Evolutionary conservation across 805 yeast genomes (phyloP).

Genomic region (Ogataea populi-albae): DNA sequence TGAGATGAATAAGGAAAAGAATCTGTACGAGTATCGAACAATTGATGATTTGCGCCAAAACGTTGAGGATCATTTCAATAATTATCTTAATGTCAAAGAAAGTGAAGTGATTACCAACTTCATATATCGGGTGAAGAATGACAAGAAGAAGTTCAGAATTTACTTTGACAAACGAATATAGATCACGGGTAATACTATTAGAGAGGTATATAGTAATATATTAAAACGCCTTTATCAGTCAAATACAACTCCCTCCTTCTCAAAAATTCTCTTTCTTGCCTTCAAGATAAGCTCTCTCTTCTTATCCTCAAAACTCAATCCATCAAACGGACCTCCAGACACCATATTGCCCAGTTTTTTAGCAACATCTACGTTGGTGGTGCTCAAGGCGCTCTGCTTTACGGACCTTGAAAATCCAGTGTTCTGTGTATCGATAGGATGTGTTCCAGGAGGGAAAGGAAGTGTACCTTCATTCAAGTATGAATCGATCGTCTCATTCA

Average conservation of each 20-base stretch:
- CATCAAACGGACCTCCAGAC: constrained; percentile 34
- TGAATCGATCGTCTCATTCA: constrained; percentile 74
- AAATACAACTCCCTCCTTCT: constrained; percentile 19
- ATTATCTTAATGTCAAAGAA: constrained; percentile 58
- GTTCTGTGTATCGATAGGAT: not conserved
- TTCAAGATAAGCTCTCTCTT: constrained; percentile 56
- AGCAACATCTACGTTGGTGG: no score
- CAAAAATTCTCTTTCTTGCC: constrained; percentile 55
- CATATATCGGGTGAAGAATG: constrained; percentile 78
- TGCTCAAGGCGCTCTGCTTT: not conserved
- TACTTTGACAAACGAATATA: constrained; percentile 32
- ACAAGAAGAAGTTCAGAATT: constrained; percentile 40
- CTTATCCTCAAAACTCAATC: constrained; percentile 45
- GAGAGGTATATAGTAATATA: no score
- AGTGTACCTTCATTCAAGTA: constrained; percentile 59
- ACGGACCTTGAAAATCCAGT: not conserved
- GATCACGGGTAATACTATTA: no score
- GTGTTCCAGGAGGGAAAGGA: constrained; percentile 34
- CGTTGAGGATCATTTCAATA: constrained; percentile 56
- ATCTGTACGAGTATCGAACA: constrained; percentile 31
- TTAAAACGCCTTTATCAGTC: constrained; percentile 1
- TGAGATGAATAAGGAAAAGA: constrained; percentile 26
- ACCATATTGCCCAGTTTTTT: not conserved
- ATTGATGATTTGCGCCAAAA: constrained; percentile 26
- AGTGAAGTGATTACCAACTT: constrained; percentile 86